These are phyloP conservation scores for Colletotrichum lentis DNA, from an alignment of 2,329 filamentous ascomycete genomes.

Conservation along the genomic window DNA sequence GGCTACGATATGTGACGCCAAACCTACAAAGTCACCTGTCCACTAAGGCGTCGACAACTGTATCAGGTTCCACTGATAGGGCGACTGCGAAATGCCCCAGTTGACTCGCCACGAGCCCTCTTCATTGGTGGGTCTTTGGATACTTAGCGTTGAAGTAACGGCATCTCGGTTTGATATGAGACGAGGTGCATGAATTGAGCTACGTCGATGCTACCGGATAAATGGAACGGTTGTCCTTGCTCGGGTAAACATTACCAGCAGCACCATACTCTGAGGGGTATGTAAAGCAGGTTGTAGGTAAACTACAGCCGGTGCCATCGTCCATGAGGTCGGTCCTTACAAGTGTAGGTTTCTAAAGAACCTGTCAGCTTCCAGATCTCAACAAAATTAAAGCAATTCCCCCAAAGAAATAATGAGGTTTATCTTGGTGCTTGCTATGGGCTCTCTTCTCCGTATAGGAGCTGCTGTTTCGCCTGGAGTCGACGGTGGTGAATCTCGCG, in stretches of 20 bases:
- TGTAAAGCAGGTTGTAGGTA: not conserved
- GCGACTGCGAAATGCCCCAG: too few species aligned
- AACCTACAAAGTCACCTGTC: too few species aligned
- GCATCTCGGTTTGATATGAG: slow-evolving; percentile 12
- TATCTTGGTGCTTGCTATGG: not conserved
- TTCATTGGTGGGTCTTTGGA: slow-evolving; percentile 17
- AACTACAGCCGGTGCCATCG: not conserved
- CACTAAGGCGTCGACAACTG: too few species aligned
- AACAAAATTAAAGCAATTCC: not conserved
- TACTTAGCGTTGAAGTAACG: not conserved
- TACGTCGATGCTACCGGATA: not conserved
- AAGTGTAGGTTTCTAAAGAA: not conserved
- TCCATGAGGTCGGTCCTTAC: not conserved
- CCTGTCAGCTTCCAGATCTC: not conserved
- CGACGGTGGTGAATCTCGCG: not conserved
- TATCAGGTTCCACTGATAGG: too few species aligned
- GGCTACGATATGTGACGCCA: too few species aligned
- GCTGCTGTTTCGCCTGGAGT: not conserved
- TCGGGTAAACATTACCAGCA: not conserved
- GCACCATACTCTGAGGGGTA: slow-evolving; percentile 5
- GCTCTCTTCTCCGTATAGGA: not conserved
- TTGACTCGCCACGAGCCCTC: too few species aligned
- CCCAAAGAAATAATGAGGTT: slow-evolving; percentile 11
- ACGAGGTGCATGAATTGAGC: not conserved
- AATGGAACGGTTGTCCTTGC: not conserved